Evolutionary conservation across 2,329 filamentous ascomycete species (phyloP).

Genomic region (Penicillium sp.): DNA sequence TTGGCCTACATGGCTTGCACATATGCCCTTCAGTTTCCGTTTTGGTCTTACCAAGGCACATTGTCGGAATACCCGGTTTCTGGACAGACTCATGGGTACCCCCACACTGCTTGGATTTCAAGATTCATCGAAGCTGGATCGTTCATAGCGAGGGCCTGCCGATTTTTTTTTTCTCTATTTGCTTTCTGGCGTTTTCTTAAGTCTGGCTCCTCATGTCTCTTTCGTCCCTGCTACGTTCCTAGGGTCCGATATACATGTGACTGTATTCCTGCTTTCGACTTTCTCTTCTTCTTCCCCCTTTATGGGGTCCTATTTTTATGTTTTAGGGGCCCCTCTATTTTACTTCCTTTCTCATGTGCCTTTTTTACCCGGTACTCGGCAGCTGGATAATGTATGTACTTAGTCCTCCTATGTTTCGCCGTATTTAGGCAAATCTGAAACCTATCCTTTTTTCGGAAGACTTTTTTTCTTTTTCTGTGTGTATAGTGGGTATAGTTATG

Average conservation of each 20-base stretch:
- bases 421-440: slow-evolving; percentile 14
- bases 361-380: slow-evolving; percentile 27
- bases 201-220: slow-evolving; percentile 28
- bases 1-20: slow-evolving; percentile 31
- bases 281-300: slow-evolving; percentile 24
- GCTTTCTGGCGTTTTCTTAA: slow-evolving; percentile 30
- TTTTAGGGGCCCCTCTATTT: slow-evolving; percentile 13
- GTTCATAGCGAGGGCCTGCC: slow-evolving; percentile 33
- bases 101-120: slow-evolving; percentile 4
- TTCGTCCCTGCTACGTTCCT: slow-evolving; percentile 42
- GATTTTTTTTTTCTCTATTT: slow-evolving; percentile 22
- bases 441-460: neutral
- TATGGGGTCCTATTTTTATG: slow-evolving; percentile 17
- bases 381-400: slow-evolving; percentile 42
- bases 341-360: slow-evolving; percentile 25
- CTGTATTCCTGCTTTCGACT: slow-evolving; percentile 14
- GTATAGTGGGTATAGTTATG: neutral
- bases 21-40: slow-evolving; percentile 26
- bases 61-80: neutral
- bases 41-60: slow-evolving; percentile 7
- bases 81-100: neutral
- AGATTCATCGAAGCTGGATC: slow-evolving; percentile 18
- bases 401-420: slow-evolving; percentile 27
- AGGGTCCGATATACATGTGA: slow-evolving; percentile 35
- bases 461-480: slow-evolving; percentile 7